Percentiles rank a stretch among this genome's conserved stretches.
Conservation (phyloP, 192 early-diverging fungal genomes). For the Backusella parvicylindrica region DNA sequence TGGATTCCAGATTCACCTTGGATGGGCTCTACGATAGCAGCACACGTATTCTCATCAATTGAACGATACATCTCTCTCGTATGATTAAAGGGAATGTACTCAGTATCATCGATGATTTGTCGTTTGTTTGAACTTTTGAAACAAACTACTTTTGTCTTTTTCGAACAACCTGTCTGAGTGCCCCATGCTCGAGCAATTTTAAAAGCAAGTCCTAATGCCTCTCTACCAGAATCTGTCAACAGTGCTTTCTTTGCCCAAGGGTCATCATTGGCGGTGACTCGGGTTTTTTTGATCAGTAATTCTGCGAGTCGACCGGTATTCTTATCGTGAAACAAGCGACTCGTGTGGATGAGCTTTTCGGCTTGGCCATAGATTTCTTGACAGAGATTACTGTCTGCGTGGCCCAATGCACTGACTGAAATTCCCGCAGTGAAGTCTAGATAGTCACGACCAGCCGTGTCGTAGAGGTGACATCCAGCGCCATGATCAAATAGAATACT, state of each 20-base stretch:
- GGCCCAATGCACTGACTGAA: conserved; percentile 89
- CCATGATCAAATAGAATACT: conserved; percentile 74
- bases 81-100: conserved; percentile 79
- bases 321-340: conserved; percentile 86
- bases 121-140: conserved; percentile 45
- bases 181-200: neutral
- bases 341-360: conserved; percentile 75
- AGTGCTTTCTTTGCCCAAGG: conserved; percentile 21
- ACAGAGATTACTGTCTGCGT: conserved; percentile 70
- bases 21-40: conserved; percentile 91
- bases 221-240: neutral
- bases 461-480: conserved; percentile 73
- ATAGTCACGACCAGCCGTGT: conserved; percentile 67
- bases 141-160: neutral
- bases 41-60: conserved; percentile 77
- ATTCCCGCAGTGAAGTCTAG: conserved; percentile 92
- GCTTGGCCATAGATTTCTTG: conserved; percentile 76
- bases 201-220: neutral
- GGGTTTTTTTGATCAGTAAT: neutral
- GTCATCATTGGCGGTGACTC: neutral
- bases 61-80: conserved; percentile 50
- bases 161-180: neutral
- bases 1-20: conserved; percentile 95
- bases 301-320: conserved; percentile 74
- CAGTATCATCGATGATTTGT: conserved; percentile 69